Evolutionary conservation across 2,329 filamentous ascomycete species (phyloP).

Genomic region (Pleochaeta shiraiana): DNA sequence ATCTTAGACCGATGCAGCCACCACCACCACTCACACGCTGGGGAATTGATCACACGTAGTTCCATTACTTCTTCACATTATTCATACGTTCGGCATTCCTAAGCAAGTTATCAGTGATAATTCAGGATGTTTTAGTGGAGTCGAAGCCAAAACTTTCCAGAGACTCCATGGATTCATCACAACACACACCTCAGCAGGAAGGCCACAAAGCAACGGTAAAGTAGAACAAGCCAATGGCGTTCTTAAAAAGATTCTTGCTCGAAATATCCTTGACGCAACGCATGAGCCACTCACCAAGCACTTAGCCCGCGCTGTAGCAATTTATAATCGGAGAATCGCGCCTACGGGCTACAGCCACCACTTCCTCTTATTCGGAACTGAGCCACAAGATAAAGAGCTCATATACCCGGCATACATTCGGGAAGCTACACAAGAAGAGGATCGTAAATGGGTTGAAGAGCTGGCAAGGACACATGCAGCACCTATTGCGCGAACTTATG

Average conservation of each 20-base stretch:
- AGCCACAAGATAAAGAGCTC: neutral
- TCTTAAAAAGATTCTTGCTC: neutral
- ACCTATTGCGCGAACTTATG: neutral
- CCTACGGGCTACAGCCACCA: neutral
- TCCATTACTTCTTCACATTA: no score
- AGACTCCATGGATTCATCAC: neutral
- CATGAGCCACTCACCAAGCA: neutral
- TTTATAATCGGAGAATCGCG: neutral
- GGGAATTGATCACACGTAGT: constrained; percentile 2
- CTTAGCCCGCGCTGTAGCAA: neutral
- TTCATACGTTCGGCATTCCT: neutral
- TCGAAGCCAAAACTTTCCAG: neutral
- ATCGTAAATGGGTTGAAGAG: neutral
- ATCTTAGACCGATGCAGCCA: neutral
- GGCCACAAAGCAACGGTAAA: constrained; percentile 1
- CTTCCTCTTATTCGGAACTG: neutral
- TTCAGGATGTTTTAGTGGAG: neutral
- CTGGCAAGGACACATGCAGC: neutral
- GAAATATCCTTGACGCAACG: neutral
- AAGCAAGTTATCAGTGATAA: constrained; percentile 4
- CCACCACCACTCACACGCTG: neutral
- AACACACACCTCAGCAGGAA: neutral
- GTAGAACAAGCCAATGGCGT: neutral
- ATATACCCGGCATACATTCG: neutral
- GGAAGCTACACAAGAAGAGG: neutral